A percentile compares a stretch with the other conserved stretches of the same genome.
Evolutionary conservation across 768 basidiomycete species (phyloP).

Genomic region (Mycena venus): DNA sequence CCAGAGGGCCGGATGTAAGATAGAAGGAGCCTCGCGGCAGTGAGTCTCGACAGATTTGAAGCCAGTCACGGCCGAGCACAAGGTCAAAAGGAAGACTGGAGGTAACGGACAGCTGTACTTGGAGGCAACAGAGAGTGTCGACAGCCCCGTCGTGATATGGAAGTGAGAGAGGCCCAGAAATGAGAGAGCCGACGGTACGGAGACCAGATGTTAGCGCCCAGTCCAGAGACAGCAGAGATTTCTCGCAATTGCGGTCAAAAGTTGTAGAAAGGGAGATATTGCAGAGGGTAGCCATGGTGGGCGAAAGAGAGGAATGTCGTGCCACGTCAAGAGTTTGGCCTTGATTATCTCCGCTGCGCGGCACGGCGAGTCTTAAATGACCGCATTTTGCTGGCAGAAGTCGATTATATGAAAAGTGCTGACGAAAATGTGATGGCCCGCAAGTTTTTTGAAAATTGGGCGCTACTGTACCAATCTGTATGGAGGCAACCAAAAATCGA

Average conservation of each 20-base stretch:
- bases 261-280: neutral
- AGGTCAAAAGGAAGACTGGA: neutral
- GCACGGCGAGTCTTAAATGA: too few relatives aligned
- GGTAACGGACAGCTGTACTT: too few relatives aligned
- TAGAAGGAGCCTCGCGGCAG: neutral
- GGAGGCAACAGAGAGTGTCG: too few relatives aligned
- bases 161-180: neutral
- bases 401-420: neutral
- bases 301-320: neutral
- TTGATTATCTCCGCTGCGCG: too few relatives aligned
- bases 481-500: too few relatives aligned
- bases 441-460: neutral
- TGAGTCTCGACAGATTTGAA: neutral
- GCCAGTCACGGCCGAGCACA: neutral
- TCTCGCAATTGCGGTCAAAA: neutral
- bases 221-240: neutral
- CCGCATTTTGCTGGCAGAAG: neutral
- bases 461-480: too few relatives aligned
- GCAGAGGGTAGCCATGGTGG: neutral
- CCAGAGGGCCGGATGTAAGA: neutral
- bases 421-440: neutral
- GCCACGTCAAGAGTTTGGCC: neutral
- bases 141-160: too few relatives aligned
- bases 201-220: neutral
- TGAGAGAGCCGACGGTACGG: neutral